A percentile compares a stretch with the other conserved stretches of the same genome.
Evolutionary conservation across 139 green algal genomes (phyloP).

Genomic region (Volvox reticuliferus): DNA sequence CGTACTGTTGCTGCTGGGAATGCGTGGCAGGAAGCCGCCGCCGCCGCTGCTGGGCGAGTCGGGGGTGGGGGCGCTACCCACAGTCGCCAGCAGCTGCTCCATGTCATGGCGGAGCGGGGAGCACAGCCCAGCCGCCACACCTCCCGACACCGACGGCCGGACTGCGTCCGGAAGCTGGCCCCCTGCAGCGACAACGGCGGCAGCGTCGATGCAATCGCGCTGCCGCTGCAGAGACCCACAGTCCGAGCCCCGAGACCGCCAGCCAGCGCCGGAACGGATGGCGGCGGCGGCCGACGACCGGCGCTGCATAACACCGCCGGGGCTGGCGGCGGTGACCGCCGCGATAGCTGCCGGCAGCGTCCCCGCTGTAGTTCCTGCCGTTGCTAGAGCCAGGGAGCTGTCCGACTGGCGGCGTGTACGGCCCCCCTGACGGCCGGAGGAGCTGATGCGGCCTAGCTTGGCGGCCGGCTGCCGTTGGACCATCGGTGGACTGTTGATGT

Average conservation of each 20-base stretch:
- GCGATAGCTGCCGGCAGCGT: background rate
- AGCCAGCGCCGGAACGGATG: background rate
- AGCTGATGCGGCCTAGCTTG: background rate
- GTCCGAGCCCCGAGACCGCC: conserved; percentile 1
- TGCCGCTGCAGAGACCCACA: background rate
- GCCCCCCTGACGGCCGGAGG: background rate
- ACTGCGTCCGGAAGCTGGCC: background rate
- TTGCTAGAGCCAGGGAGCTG: background rate
- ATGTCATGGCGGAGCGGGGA: background rate
- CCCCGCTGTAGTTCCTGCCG: background rate
- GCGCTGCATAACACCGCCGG: background rate
- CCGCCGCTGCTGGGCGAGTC: background rate
- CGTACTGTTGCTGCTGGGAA: background rate
- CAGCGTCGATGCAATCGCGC: background rate
- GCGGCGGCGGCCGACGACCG: background rate
- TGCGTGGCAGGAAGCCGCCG: conserved; percentile 9
- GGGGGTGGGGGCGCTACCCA: background rate
- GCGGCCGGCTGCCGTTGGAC: background rate
- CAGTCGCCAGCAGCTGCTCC: background rate
- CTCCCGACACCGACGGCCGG: background rate
- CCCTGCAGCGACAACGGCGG: background rate
- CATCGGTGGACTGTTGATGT: background rate
- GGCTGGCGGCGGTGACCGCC: background rate
- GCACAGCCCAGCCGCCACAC: background rate
- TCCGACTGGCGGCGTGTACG: conserved; percentile 13